Base-by-base conservation (phyloP, 2,329 filamentous ascomycete genomes). In the Pseudogymnoascus sp. region DNA sequence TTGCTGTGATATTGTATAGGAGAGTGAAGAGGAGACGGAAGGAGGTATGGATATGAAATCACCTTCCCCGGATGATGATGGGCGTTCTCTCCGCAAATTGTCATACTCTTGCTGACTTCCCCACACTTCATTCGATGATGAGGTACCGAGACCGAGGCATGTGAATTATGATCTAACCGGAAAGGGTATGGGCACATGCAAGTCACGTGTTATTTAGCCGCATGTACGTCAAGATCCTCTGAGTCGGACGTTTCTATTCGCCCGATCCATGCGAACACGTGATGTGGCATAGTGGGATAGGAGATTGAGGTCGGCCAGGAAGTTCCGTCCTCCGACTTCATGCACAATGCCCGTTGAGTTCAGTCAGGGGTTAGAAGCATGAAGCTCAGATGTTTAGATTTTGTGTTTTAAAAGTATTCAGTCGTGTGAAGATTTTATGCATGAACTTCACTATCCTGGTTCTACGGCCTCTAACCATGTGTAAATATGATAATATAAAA, bases 61-160 rank as follows among this genome's bases (percentile, higher is more conserved):
- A 50, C 25, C 25, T 50, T 50, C 43, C 43, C 43, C 43, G 25
- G 43, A 30, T 50, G 43, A 50, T 30, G 43, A 50, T 25, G 43
- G 43, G 20, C 25, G 22, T 22, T 4, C n/a, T 3, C 43, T 50
- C 43, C 43, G 43, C 43, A 50, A 50, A 50, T 50, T 50, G 43
- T 30, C 43, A 50, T 50, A 5, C 25, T 50, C 25, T 30, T 3
- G 14, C 43, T 50, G 43, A 30, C 43, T 50, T 50, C 43, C 43
- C 43, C 43, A 50, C 43, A 50, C 43, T 50, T 50, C 8, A n/a
- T 30, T 50, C 25, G 43, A 30, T 6, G 25, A 30, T 18, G 2
- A 50, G 25, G 43, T 50, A 50, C 43, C 43, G 43, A 50, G 22
- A 50, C 43, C 43, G 43, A 50, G 43, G 43, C 43, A 50, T 50